Percentiles rank a stretch among this genome's conserved stretches.
Evolutionary conservation across 805 yeast species (phyloP).

Genomic region (Kuraishia floccosa): DNA sequence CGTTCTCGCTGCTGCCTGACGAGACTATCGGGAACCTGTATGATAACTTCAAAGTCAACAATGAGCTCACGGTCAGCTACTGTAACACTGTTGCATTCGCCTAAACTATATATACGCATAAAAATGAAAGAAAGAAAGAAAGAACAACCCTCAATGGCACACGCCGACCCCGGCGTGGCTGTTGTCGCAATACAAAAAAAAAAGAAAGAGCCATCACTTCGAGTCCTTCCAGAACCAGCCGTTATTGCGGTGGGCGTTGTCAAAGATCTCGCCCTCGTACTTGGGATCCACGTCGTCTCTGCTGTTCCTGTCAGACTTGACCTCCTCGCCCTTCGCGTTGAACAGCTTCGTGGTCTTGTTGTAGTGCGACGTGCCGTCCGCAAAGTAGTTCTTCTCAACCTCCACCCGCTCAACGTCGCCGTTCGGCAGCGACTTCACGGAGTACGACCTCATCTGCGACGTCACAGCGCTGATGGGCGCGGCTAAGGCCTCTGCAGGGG

Average conservation of each 20-base stretch:
- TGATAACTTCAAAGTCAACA: slow-evolving; percentile 21
- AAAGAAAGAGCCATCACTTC: background rate
- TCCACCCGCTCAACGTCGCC: too few species aligned
- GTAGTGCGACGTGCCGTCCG: slow-evolving; percentile 29
- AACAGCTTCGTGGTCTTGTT: slow-evolving; percentile 23
- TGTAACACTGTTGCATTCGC: slow-evolving; percentile 28
- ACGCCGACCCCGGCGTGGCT: too few species aligned
- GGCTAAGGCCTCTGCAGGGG: too few species aligned
- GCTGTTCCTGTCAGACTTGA: too few species aligned
- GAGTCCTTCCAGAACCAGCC: slow-evolving; percentile 19
- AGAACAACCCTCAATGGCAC: background rate
- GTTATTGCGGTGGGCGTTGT: slow-evolving; percentile 3
- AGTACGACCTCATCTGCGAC: too few species aligned
- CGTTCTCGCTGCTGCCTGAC: slow-evolving; percentile 33
- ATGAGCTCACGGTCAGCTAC: slow-evolving; percentile 30
- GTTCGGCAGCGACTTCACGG: too few species aligned
- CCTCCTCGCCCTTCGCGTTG: slow-evolving; percentile 24
- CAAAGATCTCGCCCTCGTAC: too few species aligned
- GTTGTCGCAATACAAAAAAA: background rate
- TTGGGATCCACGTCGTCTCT: too few species aligned
- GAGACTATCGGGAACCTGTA: slow-evolving; percentile 26
- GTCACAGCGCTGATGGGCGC: too few species aligned
- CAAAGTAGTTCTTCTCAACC: slow-evolving; percentile 21
- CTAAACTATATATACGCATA: slow-evolving; percentile 1
- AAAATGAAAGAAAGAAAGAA: background rate